Evolutionary conservation across 257 asterid genomes (phyloP), one percentile per base, ranked within the genome.

Genomic region (Solanum etuberosum): DNA sequence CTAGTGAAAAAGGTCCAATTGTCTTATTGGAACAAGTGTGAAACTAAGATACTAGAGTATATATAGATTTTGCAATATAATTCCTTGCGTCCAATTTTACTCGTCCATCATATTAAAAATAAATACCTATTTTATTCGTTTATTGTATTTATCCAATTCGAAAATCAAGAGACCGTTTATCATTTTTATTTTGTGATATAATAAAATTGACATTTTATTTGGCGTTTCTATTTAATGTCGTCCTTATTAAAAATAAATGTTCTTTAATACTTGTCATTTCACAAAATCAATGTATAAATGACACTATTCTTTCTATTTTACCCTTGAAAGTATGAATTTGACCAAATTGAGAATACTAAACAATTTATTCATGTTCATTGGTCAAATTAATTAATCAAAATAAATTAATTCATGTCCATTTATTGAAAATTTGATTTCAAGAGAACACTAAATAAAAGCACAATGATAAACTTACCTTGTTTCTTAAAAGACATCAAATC

Each of bases 11-110:
- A 80, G 84, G 65, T 80, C 40, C 27, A 46, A 46, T 80, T 80
- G 85, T 80, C 85, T 48, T 80, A 80, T 80, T 80, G 40, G 65
- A 48, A 80, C 40, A 80, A 80, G 42, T 27, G 85, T 80, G 67
- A 48, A 37, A 61, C 74, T 83, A 61, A 40, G 57, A 84, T 83
- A 83, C 77, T 38, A 40, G 25, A 16, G 37, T 63, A 61, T 61
- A 61, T 84, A 84, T 84, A 63, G 74, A 65, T 51, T 7, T 61
- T 18, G 77, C n/a, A 84, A 35, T 21, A 21, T 18, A 67, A 32
- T 27, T 6, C 20, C 20, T 25, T 16, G 20, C 20, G 0, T 25
- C 2, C 5, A 67, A 2, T 27, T 65, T 65, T 25, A 27, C 72
- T 61, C 1, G 6, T 2, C 32, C 2, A 23, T 14, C 1, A 3